Conservation (phyloP, 2,329 filamentous ascomycete genomes). For the Cryphonectria japonica region DNA sequence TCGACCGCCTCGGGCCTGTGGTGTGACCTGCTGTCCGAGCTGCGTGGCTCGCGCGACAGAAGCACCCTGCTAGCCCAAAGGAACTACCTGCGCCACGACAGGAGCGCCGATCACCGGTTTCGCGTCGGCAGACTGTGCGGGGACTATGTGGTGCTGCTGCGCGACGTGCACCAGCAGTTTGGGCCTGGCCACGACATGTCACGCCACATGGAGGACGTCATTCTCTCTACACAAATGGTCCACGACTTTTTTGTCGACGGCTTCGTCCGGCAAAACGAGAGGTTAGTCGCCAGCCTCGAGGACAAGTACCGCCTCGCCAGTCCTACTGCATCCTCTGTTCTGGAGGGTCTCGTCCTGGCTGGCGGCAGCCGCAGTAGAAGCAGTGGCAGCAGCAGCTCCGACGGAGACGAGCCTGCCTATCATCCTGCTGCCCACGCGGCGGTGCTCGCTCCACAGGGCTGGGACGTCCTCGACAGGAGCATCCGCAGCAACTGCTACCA, state of each 20-base stretch:
- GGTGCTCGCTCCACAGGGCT: conserved; percentile 11
- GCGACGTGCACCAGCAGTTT: conserved; percentile 20
- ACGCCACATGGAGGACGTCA: conserved; percentile 29
- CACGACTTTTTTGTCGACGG: conserved; percentile 25
- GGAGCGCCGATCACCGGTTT: conserved; percentile 3
- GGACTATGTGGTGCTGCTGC: conserved; percentile 28
- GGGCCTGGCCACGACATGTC: conserved; percentile 26
- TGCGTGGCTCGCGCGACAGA: conserved; percentile 27
- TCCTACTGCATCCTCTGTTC: not conserved
- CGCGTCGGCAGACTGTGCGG: conserved; percentile 21
- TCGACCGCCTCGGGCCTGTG: conserved; percentile 30
- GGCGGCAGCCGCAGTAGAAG: not conserved
- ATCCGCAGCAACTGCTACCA: conserved; percentile 30
- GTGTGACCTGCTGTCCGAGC: conserved; percentile 28
- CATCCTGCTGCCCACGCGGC: not conserved
- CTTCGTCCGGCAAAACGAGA: conserved; percentile 25
- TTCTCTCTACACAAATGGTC: conserved; percentile 28
- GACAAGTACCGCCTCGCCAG: conserved; percentile 22
- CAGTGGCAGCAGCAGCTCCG: not conserved
- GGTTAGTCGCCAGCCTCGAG: conserved; percentile 21
- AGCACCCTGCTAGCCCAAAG: conserved; percentile 30
- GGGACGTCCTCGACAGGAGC: conserved; percentile 30
- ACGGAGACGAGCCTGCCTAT: not conserved
- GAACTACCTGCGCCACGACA: conserved; percentile 29
- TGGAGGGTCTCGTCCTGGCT: not conserved